Evolutionary conservation across 176 grass and related monocot species (phyloP).

Genomic region (Poa annua): DNA sequence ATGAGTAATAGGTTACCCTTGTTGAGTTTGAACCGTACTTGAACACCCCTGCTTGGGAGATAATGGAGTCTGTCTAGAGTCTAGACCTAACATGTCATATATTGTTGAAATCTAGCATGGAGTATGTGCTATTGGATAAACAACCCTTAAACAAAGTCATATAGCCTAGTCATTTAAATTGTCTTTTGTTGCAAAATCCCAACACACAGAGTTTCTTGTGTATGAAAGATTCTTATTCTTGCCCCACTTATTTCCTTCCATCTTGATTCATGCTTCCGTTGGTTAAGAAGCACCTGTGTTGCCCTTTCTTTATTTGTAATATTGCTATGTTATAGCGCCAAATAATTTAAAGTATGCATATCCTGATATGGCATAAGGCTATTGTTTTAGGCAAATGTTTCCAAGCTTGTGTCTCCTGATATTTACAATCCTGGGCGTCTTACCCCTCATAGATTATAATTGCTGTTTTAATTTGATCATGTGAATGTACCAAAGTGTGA

Average conservation of each 20-base stretch:
- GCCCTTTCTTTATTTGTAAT: constrained; percentile 9
- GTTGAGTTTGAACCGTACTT: not conserved
- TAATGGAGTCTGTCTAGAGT: not conserved
- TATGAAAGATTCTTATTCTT: constrained; percentile 42
- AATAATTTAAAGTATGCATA: not conserved
- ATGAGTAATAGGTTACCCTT: not conserved
- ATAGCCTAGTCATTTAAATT: not conserved
- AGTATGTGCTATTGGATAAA: not conserved
- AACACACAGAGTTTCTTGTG: constrained; percentile 28
- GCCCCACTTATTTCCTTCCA: constrained; percentile 45
- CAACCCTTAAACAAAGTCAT: constrained; percentile 16
- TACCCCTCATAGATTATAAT: not conserved
- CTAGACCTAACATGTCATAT: not conserved
- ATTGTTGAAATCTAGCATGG: constrained; percentile 24
- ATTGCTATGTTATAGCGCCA: not conserved
- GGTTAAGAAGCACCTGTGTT: not conserved
- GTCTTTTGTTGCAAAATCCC: constrained; percentile 24
- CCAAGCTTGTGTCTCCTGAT: not conserved
- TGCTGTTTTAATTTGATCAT: not conserved
- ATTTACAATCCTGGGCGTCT: not conserved
- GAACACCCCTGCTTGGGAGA: not conserved
- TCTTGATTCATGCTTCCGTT: constrained; percentile 28
- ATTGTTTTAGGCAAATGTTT: not conserved
- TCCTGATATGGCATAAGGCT: not conserved
- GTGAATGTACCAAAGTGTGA: not conserved